Conservation (phyloP, 2,329 filamentous ascomycete species). For the Sclerotinia borealis region DNA sequence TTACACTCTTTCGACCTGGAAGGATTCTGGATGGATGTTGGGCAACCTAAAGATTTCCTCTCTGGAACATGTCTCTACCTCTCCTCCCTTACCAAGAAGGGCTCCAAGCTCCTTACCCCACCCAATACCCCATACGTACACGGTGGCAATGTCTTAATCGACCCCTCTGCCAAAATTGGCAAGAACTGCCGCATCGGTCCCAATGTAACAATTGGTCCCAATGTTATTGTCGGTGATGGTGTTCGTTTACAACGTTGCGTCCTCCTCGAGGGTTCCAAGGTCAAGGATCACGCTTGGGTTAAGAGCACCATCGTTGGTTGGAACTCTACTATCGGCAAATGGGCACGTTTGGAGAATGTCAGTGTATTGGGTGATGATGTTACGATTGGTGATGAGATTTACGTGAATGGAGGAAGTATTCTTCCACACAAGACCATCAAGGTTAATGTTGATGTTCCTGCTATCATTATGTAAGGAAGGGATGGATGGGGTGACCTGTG, state of each 20-base stretch:
- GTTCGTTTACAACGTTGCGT: slow-evolving; percentile 92
- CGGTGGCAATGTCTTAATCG: slow-evolving; percentile 92
- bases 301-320: slow-evolving; percentile 98
- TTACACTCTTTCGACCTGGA: slow-evolving; percentile 95
- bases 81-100: slow-evolving; percentile 83
- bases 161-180: slow-evolving; percentile 90
- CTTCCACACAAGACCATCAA: slow-evolving; percentile 99
- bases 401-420: slow-evolving; percentile 94
- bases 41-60: slow-evolving; percentile 97
- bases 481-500: background rate
- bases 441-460: slow-evolving; percentile 81
- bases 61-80: slow-evolving; percentile 95
- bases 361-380: slow-evolving; percentile 98
- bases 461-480: slow-evolving; percentile 57
- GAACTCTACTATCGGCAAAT: slow-evolving; percentile 93
- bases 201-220: slow-evolving; percentile 92
- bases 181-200: slow-evolving; percentile 98
- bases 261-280: slow-evolving; percentile 79
- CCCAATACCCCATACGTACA: slow-evolving; percentile 73
- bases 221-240: slow-evolving; percentile 87
- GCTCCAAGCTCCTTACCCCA: slow-evolving; percentile 75
- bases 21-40: slow-evolving; percentile 99
- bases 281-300: slow-evolving; percentile 98
- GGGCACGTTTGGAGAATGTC: slow-evolving; percentile 95
- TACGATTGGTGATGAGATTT: slow-evolving; percentile 95